Evolutionary conservation across 345 rosid species (phyloP).

Genomic region (Raphanus raphanistrum): DNA sequence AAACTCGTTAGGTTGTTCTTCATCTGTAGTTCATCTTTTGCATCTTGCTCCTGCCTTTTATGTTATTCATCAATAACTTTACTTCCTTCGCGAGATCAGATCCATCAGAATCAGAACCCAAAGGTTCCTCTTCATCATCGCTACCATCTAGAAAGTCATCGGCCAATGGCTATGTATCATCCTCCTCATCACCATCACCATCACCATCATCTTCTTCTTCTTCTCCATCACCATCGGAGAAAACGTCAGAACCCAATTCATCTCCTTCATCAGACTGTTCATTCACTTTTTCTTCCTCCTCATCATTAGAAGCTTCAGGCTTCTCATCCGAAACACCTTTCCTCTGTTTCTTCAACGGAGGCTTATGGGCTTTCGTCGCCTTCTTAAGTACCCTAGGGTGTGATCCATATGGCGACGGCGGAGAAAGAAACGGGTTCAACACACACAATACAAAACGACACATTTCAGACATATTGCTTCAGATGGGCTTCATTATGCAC

Average conservation of each 20-base stretch:
- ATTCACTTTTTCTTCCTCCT: constrained; percentile 31
- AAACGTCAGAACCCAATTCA: constrained; percentile 29
- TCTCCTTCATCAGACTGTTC: constrained; percentile 40
- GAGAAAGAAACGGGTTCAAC: too few relatives aligned
- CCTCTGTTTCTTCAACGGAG: constrained; percentile 58
- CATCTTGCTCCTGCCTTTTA: constrained; percentile 57
- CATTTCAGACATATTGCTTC: too few relatives aligned
- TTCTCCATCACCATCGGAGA: constrained; percentile 24
- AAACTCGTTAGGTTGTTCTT: constrained; percentile 86
- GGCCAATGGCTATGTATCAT: neutral
- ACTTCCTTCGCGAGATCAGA: constrained; percentile 58
- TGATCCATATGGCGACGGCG: too few relatives aligned
- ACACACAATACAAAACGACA: too few relatives aligned
- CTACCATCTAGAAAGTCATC: constrained; percentile 30
- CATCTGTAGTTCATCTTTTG: constrained; percentile 61
- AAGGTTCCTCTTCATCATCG: constrained; percentile 38
- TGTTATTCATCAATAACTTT: constrained; percentile 59
- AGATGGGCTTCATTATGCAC: too few relatives aligned
- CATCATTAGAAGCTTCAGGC: constrained; percentile 29
- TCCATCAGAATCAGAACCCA: constrained; percentile 55
- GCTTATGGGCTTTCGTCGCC: constrained; percentile 36
- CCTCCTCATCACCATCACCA: constrained; percentile 5
- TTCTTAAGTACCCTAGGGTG: too few relatives aligned
- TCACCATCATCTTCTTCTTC: constrained; percentile 9
- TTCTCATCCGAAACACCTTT: constrained; percentile 44